Percentiles rank a stretch among this genome's conserved stretches.
These are phyloP conservation scores for Backusella tuberculispora DNA, from an alignment of 192 early-diverging fungal genomes.

Conservation along the genomic window DNA sequence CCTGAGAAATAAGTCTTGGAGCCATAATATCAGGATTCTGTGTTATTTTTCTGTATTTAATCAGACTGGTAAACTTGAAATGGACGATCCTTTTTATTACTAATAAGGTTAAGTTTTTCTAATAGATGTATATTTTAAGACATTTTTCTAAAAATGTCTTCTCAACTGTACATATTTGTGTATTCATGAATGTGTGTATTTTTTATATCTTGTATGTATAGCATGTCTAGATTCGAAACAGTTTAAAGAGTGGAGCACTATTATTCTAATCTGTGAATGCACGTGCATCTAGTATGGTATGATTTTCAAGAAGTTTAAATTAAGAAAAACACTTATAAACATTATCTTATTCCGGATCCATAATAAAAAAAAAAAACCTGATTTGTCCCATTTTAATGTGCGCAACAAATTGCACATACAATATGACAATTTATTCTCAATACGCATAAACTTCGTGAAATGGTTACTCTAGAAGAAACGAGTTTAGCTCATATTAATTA, in stretches of 20 bases:
- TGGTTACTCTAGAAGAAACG: background rate
- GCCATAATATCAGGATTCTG: background rate
- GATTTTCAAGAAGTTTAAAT: conserved; percentile 8
- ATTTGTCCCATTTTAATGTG: background rate
- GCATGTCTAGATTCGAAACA: background rate
- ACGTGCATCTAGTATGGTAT: background rate
- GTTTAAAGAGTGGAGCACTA: background rate
- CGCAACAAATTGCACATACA: background rate
- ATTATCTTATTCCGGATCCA: background rate
- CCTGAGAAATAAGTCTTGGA: background rate
- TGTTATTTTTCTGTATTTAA: background rate
- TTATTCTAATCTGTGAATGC: background rate
- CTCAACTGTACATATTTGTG: too few species aligned
- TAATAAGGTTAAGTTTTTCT: background rate
- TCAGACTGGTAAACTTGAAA: background rate
- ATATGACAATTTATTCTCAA: background rate
- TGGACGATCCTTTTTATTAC: background rate
- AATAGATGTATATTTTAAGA: background rate
- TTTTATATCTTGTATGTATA: background rate
- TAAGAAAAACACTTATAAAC: background rate
- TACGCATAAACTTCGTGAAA: background rate
- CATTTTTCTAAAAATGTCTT: background rate
- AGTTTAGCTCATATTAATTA: background rate
- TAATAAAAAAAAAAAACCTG: background rate
- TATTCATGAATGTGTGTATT: background rate